A percentile compares a stretch with the other conserved stretches of the same genome.
These are phyloP conservation scores for Starmera amethionina DNA, from an alignment of 805 yeast species.

Conservation along the genomic window DNA sequence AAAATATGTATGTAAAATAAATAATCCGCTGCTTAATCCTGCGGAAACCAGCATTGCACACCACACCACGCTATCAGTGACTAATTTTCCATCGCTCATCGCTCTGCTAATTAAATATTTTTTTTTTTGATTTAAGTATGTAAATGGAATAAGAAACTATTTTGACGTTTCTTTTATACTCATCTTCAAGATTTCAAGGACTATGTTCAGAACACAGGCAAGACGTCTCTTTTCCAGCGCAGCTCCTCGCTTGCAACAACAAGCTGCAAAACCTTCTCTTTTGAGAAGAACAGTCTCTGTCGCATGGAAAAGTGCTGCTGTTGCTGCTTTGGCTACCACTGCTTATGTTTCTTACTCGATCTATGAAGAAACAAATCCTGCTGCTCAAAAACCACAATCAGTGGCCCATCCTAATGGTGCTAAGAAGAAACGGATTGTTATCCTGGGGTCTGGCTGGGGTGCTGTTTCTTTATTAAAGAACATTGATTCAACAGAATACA, in stretches of 20 bases:
- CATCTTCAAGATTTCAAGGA: background rate
- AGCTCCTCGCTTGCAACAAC: background rate
- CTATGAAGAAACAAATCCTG: conserved; percentile 54
- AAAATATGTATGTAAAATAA: no score
- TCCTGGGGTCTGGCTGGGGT: conserved; percentile 93
- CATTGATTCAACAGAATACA: conserved; percentile 78
- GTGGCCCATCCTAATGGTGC: conserved; percentile 37
- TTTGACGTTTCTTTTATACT: background rate
- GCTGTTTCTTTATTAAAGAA: conserved; percentile 75
- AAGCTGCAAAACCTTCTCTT: conserved; percentile 9
- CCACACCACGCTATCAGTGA: no score
- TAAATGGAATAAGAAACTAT: no score
- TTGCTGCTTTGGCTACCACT: conserved; percentile 39
- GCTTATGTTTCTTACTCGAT: conserved; percentile 56
- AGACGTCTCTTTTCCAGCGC: background rate
- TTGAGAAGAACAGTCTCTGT: conserved; percentile 14
- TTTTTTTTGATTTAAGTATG: no score
- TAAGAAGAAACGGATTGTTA: conserved; percentile 42
- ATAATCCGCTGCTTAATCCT: no score
- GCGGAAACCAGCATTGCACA: no score
- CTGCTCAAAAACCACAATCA: conserved; percentile 51
- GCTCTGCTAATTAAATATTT: no score
- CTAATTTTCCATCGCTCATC: no score
- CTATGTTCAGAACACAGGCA: background rate
- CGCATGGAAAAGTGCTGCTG: conserved; percentile 38